A percentile compares a stretch with the other conserved stretches of the same genome.
Conservation (phyloP, 257 asterid genomes). For the Solanum commersonii region DNA sequence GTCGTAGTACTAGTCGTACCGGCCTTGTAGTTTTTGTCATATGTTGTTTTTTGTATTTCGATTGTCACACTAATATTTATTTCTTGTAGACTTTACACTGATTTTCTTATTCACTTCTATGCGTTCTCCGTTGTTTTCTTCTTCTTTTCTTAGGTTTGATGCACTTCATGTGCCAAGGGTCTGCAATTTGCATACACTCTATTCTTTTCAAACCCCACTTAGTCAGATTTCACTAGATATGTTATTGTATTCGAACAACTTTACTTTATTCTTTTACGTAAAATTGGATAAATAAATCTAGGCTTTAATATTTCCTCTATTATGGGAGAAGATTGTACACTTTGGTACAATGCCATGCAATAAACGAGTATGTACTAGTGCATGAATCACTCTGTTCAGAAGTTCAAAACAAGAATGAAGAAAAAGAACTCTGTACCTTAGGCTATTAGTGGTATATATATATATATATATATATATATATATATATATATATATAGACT, state of each 20-base stretch:
- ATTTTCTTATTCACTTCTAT: background rate
- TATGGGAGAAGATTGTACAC: background rate
- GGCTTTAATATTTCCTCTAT: background rate
- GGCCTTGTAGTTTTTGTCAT: too few species aligned
- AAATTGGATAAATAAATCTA: background rate
- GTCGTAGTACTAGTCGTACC: background rate
- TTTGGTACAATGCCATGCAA: background rate
- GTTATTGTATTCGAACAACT: background rate
- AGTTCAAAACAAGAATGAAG: background rate
- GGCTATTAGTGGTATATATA: background rate
- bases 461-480: too few species aligned
- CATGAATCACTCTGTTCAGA: background rate
- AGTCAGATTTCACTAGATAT: too few species aligned
- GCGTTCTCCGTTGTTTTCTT: background rate
- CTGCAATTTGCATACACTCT: background rate
- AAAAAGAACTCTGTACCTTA: background rate
- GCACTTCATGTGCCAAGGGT: background rate
- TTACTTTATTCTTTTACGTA: too few species aligned
- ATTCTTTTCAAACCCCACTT: background rate
- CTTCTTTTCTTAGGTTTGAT: background rate
- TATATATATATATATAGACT: too few species aligned
- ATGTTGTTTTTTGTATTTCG: too few species aligned
- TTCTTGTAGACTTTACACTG: background rate
- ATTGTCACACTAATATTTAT: too few species aligned
- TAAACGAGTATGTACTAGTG: background rate